These are phyloP conservation scores for Closterium sp. DNA, from an alignment of 139 green algal species.

Conservation along the genomic window DNA sequence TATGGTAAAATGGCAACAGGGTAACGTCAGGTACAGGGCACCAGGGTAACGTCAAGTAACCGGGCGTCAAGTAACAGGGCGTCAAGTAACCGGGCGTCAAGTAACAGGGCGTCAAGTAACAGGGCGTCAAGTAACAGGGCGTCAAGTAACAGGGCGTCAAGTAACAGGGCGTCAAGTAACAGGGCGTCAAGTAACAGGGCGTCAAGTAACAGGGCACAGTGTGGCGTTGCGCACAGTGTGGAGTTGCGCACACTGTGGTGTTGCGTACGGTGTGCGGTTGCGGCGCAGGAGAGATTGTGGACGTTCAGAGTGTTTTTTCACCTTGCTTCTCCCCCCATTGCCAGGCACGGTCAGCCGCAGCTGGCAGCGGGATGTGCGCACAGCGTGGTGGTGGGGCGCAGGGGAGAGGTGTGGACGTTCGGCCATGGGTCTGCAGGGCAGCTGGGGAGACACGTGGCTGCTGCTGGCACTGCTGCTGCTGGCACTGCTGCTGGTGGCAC, in stretches of 20 bases:
- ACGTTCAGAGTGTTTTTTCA: too few relatives aligned
- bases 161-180: too few relatives aligned
- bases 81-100: not conserved
- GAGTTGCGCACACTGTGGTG: too few relatives aligned
- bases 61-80: not conserved
- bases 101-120: not conserved
- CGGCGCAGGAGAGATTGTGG: too few relatives aligned
- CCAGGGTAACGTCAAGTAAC: not conserved
- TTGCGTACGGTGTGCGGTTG: too few relatives aligned
- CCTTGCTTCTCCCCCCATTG: not conserved
- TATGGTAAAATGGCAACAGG: not conserved
- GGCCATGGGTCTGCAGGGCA: slow-evolving; percentile 71
- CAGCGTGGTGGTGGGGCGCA: slow-evolving; percentile 60
- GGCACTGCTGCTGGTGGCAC: not conserved
- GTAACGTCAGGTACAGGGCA: not conserved
- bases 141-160: too few relatives aligned
- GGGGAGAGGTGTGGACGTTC: slow-evolving; percentile 73
- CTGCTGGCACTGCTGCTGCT: not conserved
- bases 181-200: too few relatives aligned
- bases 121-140: too few relatives aligned
- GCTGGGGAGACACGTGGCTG: slow-evolving; percentile 56
- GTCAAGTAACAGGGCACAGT: too few relatives aligned
- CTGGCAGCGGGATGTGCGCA: slow-evolving; percentile 73
- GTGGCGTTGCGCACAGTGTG: too few relatives aligned
- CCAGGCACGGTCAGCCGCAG: slow-evolving; percentile 14